A percentile compares a stretch with the other conserved stretches of the same genome.
These are phyloP conservation scores for Cymbopogon citratus DNA, from an alignment of 176 grass and related monocot species.

Conservation along the genomic window DNA sequence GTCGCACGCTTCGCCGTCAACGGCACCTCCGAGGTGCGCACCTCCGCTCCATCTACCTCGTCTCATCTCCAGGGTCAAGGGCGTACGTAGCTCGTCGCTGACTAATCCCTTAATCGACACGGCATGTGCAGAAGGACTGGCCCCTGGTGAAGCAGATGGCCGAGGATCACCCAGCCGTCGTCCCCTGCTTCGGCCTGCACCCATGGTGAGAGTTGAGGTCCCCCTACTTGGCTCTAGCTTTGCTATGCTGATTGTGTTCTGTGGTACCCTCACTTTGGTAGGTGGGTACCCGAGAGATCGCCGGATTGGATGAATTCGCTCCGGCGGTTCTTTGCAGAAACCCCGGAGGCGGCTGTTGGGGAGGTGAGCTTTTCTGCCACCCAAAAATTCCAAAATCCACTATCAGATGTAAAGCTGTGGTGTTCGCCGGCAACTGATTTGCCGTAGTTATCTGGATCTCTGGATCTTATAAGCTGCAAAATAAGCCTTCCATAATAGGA, in stretches of 20 bases:
- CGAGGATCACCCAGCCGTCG: constrained; percentile 52
- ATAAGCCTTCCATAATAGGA: neutral
- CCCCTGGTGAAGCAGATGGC: constrained; percentile 74
- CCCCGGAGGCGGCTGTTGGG: constrained; percentile 62
- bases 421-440: neutral
- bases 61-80: neutral
- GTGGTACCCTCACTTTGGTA: constrained; percentile 2
- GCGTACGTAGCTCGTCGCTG: neutral
- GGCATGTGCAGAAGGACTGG: constrained; percentile 58
- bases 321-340: constrained; percentile 47
- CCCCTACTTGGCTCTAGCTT: neutral
- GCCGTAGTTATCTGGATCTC: neutral
- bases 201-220: constrained; percentile 42
- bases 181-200: constrained; percentile 87
- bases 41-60: neutral
- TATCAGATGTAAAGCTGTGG: neutral
- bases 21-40: constrained; percentile 59
- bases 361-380: constrained; percentile 43
- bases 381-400: neutral
- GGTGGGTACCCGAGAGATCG: constrained; percentile 75
- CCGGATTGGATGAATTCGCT: constrained; percentile 66
- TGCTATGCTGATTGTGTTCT: neutral
- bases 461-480: neutral
- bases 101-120: neutral
- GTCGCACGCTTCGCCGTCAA: constrained; percentile 67